Evolutionary conservation across 352 stramenopile genomes (phyloP), one percentile per base, ranked within the genome.

Genomic region (Globisporangium cystogenes): DNA sequence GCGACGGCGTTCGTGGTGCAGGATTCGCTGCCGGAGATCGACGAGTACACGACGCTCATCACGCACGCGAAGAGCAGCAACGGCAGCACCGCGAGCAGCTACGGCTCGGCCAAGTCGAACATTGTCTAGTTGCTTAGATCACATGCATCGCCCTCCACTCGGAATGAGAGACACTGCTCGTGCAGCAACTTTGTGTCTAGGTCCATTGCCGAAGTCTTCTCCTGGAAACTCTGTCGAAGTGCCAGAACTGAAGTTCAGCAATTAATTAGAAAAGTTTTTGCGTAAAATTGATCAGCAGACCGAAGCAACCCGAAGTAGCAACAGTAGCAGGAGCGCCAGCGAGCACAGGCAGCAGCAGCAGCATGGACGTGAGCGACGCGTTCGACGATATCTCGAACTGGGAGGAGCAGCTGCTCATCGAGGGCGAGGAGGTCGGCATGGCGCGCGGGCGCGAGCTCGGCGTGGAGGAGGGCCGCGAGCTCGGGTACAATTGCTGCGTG

Each of bases 351-450:
- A 43, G 8, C 41, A 50, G 29, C 21, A 31, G 18, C 42, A 48
- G 27, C 35, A 86, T 84, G 75, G 73, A 88, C 69, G 75, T 90
- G 48, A 67, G 60, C 50, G 77, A 84, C 53, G 80, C 77, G 33
- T 88, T 90, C 60, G 77, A 90, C 52, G 74, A 80, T 45, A 87
- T 88, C 66, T 79, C 67, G 11, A 66, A 69, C 52, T 88, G 73
- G 64, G 80, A 90, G 58, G 77, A 85, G 70, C 67, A 79, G 48
- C 62, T 82, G 41, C 70, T 90, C 23, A 77, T 80, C 12, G 68
- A 90, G 59, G 78, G 76, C 20, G 77, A 89, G 45, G 70, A 79
- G 50, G 47, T 87, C 53, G 80, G 74, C 23, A 68, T 82, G 47
- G 62, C 79, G 48, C 61, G 68, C 18, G 82, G 82, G 0, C 64